Base-by-base conservation (phyloP, 2,329 filamentous ascomycete genomes). In the Sporothrix inflata region DNA sequence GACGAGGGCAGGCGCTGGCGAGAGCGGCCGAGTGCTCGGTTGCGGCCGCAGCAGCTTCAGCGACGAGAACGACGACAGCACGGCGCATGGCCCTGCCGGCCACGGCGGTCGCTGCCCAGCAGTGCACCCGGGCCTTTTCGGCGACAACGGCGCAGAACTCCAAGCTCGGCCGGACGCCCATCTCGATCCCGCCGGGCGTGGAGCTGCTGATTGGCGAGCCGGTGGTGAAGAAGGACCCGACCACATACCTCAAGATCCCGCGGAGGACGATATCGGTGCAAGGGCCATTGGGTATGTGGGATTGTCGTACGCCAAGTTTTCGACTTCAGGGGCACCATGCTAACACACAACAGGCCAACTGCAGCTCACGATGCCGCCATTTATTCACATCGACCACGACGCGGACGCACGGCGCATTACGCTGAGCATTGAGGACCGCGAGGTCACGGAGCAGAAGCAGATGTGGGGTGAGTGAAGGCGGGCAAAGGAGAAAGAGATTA, bases 171-270 rank as follows among this genome's bases (percentile, higher is more conserved):
- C 88, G 90, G 77, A 92, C 92, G 73, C 88, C 92, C 30, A 88
- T 97, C 70, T 90, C 93, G 71, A 86, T 97, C 42, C 95, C 95
- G 0, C 91, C 92, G 0, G 92, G 93, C 75, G 96, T 99, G 72
- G 91, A 91, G 69, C 85, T 99, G 55, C 84, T 88, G 12, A 83
- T 94, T 72, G 87, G 92, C 74, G 87, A 94, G 73, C 88, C 90
- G 4, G 82, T 81, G 70, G 78, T 85, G 40, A 83, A 84, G 78
- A 85, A 82, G 75, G 85, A 88, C 74, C 83, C 84, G 70, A 90
- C 88, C 53, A 87, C 88, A 51, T 90, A 89, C 74, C 85, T 89
- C 76, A 84, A 85, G 74, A 87, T 90, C 76, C 84, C 88, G 42
- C 90, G 88, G 78, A 88, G 89, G 76, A 91, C 85, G 2, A 88